Percentiles rank a stretch among this genome's conserved stretches.
Conservation (phyloP, 306 rosid genomes). For the Acacia melanoxylon region DNA sequence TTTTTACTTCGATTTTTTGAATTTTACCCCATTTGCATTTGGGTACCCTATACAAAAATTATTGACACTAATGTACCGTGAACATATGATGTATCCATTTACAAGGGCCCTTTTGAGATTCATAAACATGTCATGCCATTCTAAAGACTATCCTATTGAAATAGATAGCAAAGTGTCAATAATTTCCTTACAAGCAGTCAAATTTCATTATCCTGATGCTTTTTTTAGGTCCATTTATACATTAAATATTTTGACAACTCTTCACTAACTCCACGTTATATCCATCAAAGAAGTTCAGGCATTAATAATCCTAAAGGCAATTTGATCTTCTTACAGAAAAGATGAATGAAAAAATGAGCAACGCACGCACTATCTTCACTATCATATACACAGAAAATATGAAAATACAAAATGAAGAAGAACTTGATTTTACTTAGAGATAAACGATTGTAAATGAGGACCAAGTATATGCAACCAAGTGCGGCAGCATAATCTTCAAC, state of each 20-base stretch:
- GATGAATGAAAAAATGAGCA: background rate
- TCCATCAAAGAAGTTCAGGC: background rate
- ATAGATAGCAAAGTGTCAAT: background rate
- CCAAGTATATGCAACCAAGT: background rate
- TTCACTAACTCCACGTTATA: background rate
- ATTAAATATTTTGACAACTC: background rate
- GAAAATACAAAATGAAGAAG: background rate
- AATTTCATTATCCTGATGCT: background rate
- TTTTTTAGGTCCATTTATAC: background rate
- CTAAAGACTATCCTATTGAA: background rate
- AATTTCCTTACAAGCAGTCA: background rate
- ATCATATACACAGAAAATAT: background rate
- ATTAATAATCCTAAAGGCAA: background rate
- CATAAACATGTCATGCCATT: background rate
- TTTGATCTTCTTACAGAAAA: background rate
- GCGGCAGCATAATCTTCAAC: constrained; percentile 27
- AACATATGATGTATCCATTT: background rate
- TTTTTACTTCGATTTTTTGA: background rate
- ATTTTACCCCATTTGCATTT: background rate
- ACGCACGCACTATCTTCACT: background rate
- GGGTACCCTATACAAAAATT: background rate
- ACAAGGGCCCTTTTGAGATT: background rate
- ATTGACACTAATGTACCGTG: background rate
- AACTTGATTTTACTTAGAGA: background rate
- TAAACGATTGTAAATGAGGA: background rate